Conservation (phyloP, 352 stramenopile species). For the Phytophthora ohioensis region DNA sequence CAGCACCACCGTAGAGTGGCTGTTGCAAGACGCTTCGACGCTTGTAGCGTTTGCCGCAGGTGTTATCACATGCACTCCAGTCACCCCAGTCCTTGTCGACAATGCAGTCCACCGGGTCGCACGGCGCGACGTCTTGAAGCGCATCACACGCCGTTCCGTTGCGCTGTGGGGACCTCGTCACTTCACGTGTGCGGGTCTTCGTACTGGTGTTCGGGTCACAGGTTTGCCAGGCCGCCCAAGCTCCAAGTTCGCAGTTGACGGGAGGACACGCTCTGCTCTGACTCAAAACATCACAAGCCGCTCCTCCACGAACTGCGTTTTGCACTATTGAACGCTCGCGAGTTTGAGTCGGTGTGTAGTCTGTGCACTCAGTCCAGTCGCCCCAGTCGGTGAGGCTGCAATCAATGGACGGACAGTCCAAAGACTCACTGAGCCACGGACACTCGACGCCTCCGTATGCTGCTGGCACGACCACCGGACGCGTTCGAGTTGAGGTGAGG, state of each 20-base stretch:
- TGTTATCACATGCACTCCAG: slow-evolving; percentile 53
- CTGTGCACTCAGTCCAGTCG: slow-evolving; percentile 56
- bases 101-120: slow-evolving; percentile 53
- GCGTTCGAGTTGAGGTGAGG: slow-evolving; percentile 37
- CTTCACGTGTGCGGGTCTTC: slow-evolving; percentile 35
- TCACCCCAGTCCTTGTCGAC: slow-evolving; percentile 52
- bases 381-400: slow-evolving; percentile 52
- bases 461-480: slow-evolving; percentile 29
- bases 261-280: slow-evolving; percentile 50
- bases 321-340: slow-evolving; percentile 51
- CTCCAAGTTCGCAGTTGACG: slow-evolving; percentile 54
- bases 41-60: slow-evolving; percentile 50
- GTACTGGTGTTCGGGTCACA: slow-evolving; percentile 39
- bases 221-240: slow-evolving; percentile 38
- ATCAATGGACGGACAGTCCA: slow-evolving; percentile 57
- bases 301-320: slow-evolving; percentile 45
- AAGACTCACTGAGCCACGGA: slow-evolving; percentile 33
- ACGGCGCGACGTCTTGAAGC: slow-evolving; percentile 41
- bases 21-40: slow-evolving; percentile 35
- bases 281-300: slow-evolving; percentile 32
- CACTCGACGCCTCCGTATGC: slow-evolving; percentile 46
- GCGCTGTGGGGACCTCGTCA: slow-evolving; percentile 39
- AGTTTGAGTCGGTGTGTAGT: slow-evolving; percentile 51
- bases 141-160: slow-evolving; percentile 41
- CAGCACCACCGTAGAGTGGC: slow-evolving; percentile 44